These are phyloP conservation scores for Chalciporus pseudorubinellus DNA, from an alignment of 768 basidiomycete genomes.

Conservation along the genomic window DNA sequence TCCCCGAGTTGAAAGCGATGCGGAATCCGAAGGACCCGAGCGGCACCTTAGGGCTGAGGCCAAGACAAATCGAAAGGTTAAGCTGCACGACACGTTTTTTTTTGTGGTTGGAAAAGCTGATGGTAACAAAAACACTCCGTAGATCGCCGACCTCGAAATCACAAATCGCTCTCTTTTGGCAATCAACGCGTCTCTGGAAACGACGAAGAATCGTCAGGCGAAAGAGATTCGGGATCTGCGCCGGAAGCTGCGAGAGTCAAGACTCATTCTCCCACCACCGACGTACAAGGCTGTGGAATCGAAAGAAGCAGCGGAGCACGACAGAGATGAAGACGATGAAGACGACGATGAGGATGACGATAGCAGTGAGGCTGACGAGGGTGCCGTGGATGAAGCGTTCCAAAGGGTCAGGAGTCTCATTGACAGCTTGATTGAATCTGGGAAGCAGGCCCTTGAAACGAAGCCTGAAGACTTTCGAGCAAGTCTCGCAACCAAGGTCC, in stretches of 20 bases:
- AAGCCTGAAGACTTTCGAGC: constrained; percentile 51
- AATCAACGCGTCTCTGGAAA: constrained; percentile 82
- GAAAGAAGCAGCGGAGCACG: constrained; percentile 40
- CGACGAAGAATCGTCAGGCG: constrained; percentile 73
- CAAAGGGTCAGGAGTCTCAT: constrained; percentile 61
- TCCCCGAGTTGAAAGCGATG: constrained; percentile 33
- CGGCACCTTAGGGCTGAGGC: constrained; percentile 66
- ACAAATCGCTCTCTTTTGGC: constrained; percentile 82
- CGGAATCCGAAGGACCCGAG: constrained; percentile 37
- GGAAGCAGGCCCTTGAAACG: constrained; percentile 59
- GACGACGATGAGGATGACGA: constrained; percentile 38
- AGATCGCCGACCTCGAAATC: constrained; percentile 94
- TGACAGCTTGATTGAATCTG: constrained; percentile 58
- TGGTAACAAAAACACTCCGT: not conserved
- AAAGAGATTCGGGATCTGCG: constrained; percentile 84
- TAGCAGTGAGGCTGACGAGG: constrained; percentile 38
- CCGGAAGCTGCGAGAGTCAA: constrained; percentile 77
- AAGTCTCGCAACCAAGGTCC: constrained; percentile 58
- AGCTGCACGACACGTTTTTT: constrained; percentile 7
- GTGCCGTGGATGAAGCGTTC: constrained; percentile 55
- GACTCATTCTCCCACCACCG: constrained; percentile 71
- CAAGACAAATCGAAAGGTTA: constrained; percentile 84
- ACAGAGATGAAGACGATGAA: constrained; percentile 38
- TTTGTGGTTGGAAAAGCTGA: constrained; percentile 5
- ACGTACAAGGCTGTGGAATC: constrained; percentile 57